Conservation (phyloP, 306 rosid genomes). For the Glycine soja region DNA sequence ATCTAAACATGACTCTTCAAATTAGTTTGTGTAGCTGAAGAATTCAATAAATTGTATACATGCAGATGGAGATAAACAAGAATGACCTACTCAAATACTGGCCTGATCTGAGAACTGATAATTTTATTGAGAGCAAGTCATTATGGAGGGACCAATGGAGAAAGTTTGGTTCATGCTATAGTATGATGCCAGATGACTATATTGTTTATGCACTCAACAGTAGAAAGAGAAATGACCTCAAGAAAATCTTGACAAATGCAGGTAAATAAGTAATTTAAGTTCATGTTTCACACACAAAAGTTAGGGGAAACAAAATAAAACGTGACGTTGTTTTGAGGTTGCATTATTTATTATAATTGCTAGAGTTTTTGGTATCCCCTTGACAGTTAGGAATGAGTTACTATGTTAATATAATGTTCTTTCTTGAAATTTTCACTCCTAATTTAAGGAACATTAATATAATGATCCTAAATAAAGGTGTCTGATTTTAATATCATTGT, state of each 20-base stretch:
- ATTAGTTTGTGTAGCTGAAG: no score
- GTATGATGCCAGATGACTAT: neutral
- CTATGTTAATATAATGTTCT: no score
- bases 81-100: conserved; percentile 6
- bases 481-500: neutral
- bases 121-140: neutral
- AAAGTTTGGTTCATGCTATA: conserved; percentile 1
- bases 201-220: neutral
- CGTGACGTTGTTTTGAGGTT: no score
- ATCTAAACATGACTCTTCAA: no score
- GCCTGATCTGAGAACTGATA: conserved; percentile 31
- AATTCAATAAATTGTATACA: neutral
- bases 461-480: neutral
- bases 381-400: no score
- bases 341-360: no score
- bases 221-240: conserved; percentile 6
- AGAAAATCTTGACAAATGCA: conserved; percentile 16
- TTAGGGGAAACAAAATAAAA: no score
- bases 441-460: neutral
- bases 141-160: conserved; percentile 9
- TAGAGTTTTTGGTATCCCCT: no score
- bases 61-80: conserved; percentile 3
- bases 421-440: neutral
- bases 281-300: no score
- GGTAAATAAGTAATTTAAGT: no score